Evolutionary conservation across 2,329 filamentous ascomycete genomes (phyloP).

Genomic region (Aspergillus sp.): DNA sequence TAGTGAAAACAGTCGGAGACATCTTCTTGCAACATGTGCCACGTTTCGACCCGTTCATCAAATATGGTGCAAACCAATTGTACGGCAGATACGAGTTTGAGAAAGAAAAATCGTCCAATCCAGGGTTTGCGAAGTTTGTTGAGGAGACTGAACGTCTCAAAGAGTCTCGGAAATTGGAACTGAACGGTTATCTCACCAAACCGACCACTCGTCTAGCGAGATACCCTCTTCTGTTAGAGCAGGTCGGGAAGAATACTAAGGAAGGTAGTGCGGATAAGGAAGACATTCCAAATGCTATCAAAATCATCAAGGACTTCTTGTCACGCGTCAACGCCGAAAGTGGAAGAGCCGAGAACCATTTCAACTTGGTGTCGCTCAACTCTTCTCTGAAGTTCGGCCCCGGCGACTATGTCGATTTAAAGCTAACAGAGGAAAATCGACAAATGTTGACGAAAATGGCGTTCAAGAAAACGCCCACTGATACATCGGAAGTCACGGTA

Average conservation of each 20-base stretch:
- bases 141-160: constrained; percentile 95
- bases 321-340: constrained; percentile 90
- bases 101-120: constrained; percentile 85
- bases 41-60: constrained; percentile 92
- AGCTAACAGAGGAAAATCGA: constrained; percentile 88
- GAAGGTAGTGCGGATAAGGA: constrained; percentile 86
- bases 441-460: constrained; percentile 92
- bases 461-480: constrained; percentile 88
- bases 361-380: constrained; percentile 89
- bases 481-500: constrained; percentile 85
- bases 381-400: constrained; percentile 87
- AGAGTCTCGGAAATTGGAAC: constrained; percentile 91
- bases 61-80: constrained; percentile 91
- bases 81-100: constrained; percentile 98
- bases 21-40: constrained; percentile 92
- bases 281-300: constrained; percentile 87
- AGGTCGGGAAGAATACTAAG: constrained; percentile 86
- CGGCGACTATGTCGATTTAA: constrained; percentile 88
- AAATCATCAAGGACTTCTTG: constrained; percentile 81
- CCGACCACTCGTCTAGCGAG: constrained; percentile 91
- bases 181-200: constrained; percentile 97
- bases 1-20: constrained; percentile 87
- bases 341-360: constrained; percentile 95
- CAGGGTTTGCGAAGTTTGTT: constrained; percentile 83
- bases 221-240: constrained; percentile 89